These are phyloP conservation scores for Chlorella sorokiniana DNA, from an alignment of 139 green algal species.

Conservation along the genomic window DNA sequence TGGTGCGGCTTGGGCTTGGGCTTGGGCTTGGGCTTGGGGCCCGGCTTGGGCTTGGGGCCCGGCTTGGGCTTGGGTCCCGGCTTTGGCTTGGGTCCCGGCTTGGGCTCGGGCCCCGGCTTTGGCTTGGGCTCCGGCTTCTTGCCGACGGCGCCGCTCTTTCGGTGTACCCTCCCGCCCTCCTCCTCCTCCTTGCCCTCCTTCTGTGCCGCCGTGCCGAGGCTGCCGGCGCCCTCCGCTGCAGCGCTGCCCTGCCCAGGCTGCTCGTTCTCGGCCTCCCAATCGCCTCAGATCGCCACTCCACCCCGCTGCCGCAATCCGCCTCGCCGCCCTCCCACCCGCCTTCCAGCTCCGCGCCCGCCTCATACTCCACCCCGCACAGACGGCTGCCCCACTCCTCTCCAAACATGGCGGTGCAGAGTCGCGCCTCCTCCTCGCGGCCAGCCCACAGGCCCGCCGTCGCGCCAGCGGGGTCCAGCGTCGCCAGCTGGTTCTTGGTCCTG, in stretches of 20 bases:
- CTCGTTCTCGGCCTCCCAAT: not conserved
- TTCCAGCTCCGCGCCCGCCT: not conserved
- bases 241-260: too few species aligned
- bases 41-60: not conserved
- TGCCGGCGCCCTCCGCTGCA: too few species aligned
- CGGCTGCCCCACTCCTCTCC: not conserved
- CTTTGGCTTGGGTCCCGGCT: not conserved
- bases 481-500: too few species aligned
- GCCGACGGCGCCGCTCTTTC: too few species aligned
- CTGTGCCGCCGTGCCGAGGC: not conserved
- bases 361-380: not conserved
- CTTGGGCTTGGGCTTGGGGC: not conserved
- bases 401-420: not conserved
- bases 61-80: not conserved
- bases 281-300: not conserved
- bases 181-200: not conserved
- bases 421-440: not conserved
- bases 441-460: too few species aligned
- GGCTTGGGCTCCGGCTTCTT: too few species aligned
- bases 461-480: too few species aligned
- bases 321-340: not conserved
- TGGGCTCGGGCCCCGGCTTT: too few species aligned
- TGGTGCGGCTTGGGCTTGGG: not conserved
- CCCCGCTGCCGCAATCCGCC: not conserved
- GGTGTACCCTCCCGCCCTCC: too few species aligned